Conservation (phyloP, 208 protist genomes). For the Trypanosoma conorhini region DNA sequence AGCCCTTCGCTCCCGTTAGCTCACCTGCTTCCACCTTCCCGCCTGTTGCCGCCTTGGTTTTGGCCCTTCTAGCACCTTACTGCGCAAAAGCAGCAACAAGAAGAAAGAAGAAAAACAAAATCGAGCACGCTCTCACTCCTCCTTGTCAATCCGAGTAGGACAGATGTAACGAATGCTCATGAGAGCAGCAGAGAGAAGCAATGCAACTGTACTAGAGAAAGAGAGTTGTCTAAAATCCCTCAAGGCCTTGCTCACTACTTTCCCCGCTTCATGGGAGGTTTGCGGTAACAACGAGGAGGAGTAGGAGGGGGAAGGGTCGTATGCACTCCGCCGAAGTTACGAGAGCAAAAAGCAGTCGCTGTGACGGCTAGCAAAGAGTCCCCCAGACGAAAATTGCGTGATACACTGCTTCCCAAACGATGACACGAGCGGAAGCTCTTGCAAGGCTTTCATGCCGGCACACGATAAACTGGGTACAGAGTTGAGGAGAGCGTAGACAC, state of each 20-base stretch:
- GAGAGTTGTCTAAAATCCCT: neutral
- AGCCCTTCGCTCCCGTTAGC: neutral
- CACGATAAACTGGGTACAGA: slow-evolving; percentile 48
- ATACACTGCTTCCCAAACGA: slow-evolving; percentile 78
- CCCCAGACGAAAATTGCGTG: slow-evolving; percentile 76
- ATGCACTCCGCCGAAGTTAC: slow-evolving; percentile 13
- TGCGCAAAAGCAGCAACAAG: neutral
- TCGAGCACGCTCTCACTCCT: neutral
- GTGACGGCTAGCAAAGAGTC: slow-evolving; percentile 65
- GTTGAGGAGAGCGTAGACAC: slow-evolving; percentile 61
- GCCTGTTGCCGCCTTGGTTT: no score
- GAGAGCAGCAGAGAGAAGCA: neutral
- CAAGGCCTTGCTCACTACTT: neutral
- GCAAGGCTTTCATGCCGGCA: slow-evolving; percentile 70
- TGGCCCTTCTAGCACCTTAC: no score
- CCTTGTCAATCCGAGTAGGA: neutral
- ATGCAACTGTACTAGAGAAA: neutral
- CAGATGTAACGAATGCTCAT: neutral
- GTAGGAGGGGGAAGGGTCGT: no score
- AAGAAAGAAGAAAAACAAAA: neutral
- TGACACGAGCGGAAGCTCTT: slow-evolving; percentile 65
- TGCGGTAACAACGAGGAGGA: neutral
- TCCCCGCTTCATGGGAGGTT: neutral
- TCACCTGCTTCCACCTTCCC: neutral
- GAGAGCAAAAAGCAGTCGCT: slow-evolving; percentile 34